Evolutionary conservation across 148 eudicot genomes (phyloP).

Genomic region (Rhododendron vialii): DNA sequence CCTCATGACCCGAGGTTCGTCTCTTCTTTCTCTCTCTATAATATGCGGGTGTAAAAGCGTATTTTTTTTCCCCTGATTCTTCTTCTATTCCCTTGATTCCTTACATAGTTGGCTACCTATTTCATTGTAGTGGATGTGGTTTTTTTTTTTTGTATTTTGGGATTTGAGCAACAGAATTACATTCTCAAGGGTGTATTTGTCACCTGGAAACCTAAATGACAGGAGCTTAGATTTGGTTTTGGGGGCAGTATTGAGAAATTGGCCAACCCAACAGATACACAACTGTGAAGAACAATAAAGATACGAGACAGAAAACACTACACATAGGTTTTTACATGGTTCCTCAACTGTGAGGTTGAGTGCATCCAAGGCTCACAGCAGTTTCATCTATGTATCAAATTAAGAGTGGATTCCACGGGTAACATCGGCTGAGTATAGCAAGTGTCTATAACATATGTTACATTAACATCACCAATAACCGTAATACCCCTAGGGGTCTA

Average conservation of each 20-base stretch:
- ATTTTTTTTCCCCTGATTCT: background rate
- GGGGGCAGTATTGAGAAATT: background rate
- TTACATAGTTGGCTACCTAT: background rate
- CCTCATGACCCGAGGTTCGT: conserved; percentile 61
- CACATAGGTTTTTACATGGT: background rate
- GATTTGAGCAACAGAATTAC: background rate
- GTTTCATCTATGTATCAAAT: background rate
- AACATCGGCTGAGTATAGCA: background rate
- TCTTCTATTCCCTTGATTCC: background rate
- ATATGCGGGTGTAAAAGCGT: background rate
- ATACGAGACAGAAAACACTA: background rate
- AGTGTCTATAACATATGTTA: background rate
- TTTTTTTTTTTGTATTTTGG: no score
- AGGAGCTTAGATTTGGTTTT: background rate
- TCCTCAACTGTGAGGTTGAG: background rate
- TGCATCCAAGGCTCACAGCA: no score
- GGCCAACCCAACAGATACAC: background rate
- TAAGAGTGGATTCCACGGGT: background rate
- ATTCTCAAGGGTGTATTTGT: background rate
- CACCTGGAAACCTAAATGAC: background rate
- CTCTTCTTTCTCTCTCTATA: background rate
- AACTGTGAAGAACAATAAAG: background rate
- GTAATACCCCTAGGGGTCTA: background rate
- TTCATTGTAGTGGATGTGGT: background rate
- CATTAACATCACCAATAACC: background rate